Evolutionary conservation across 352 stramenopile genomes (phyloP), one percentile per base, ranked within the genome.

Genomic region (Phytophthora sp.): DNA sequence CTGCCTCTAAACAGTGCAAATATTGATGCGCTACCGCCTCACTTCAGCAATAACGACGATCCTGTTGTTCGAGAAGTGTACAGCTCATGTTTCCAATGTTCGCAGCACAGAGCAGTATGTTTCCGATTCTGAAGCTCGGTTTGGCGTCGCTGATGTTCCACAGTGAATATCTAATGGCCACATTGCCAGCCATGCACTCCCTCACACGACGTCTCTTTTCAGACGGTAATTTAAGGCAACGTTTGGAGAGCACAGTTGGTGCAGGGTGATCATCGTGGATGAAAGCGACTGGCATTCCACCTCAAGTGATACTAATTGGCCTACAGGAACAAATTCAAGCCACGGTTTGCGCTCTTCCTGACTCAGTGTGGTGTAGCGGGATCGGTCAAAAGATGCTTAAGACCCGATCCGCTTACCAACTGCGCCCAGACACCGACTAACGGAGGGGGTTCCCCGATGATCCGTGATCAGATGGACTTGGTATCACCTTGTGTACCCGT

Each of bases 41-140:
- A 64, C 39, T 70, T 70, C 36, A 36, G 23, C 7, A 29, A 57
- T n/a, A 31, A 47, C 31, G 46, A 7, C 1, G 23, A 45, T 58
- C 3, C 35, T 15, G 18, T n/a, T 8, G 38, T 61, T 13, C 24
- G 24, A 23, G 33, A 30, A 54, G 13, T 13, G n/a, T 55, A 15
- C 16, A 21, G 6, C 9, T 8, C 2, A 63, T 63, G 52, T 63
- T 69, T 42, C 60, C 52, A 0, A n/a, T 13, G 0, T 12, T 58
- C 35, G 11, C 11, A 26, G 12, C 1, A 15, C 35, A 46, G 4
- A 13, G 9, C n/a, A 23, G 26, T 15, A 11, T 70, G 6, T 36
- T 20, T 1, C 45, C 46, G n/a, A 47, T 64, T 33, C 47, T 63
- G 1, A 49, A 35, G n/a, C 24, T 70, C 3, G 57, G 62, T 35